These are phyloP conservation scores for Tubosaeta sp. DNA, from an alignment of 768 basidiomycete species.

Conservation along the genomic window DNA sequence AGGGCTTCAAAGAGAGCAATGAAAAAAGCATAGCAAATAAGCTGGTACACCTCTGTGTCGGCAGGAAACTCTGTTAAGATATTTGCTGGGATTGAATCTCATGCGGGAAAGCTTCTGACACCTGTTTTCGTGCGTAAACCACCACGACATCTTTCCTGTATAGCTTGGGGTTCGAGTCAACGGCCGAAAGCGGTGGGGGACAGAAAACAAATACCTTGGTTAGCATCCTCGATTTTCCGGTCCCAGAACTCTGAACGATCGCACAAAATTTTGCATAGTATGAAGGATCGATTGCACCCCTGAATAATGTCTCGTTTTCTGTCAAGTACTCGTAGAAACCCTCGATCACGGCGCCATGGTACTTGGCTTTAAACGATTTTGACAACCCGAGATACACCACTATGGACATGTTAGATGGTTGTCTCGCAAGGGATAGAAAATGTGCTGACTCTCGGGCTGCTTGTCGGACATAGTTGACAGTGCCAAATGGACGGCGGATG, in stretches of 20 bases:
- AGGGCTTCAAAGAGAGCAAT: not conserved
- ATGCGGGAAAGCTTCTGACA: not conserved
- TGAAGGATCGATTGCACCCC: not conserved
- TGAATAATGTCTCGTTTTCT: not conserved
- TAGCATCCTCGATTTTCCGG: not conserved
- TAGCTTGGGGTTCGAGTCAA: not conserved
- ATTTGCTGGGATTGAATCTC: not conserved
- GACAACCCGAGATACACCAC: not conserved
- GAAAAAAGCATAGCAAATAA: not conserved
- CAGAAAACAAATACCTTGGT: not conserved
- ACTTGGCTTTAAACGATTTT: not conserved
- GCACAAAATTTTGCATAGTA: not conserved
- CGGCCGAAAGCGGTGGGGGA: not conserved
- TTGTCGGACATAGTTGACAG: not conserved
- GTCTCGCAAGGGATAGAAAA: not conserved
- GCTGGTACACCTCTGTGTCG: not conserved
- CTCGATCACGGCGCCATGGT: not conserved
- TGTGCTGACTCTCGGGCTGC: not conserved
- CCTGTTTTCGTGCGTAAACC: not conserved
- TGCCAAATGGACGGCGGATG: not conserved
- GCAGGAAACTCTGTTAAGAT: not conserved
- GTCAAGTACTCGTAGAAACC: not conserved
- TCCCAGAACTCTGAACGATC: not conserved
- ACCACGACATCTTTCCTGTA: not conserved
- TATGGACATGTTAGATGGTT: not conserved